Evolutionary conservation across 208 protist species (phyloP).

Genomic region (Wallacemonas sp.): DNA sequence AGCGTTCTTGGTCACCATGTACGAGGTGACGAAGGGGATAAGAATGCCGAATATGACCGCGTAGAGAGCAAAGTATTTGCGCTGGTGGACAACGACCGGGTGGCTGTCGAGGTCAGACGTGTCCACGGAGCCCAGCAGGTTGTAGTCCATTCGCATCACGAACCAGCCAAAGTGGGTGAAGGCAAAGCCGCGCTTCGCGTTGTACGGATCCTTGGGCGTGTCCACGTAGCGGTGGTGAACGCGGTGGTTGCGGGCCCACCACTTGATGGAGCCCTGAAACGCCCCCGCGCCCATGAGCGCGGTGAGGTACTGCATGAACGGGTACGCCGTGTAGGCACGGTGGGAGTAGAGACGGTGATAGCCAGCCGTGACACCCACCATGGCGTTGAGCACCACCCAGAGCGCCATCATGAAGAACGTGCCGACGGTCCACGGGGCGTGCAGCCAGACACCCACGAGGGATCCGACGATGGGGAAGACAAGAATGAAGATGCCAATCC

Average conservation of each 20-base stretch:
- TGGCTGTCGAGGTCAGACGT: conserved; percentile 46
- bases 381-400: conserved; percentile 39
- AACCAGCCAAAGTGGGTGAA: conserved; percentile 76
- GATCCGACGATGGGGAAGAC: conserved; percentile 25
- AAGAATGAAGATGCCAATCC: conserved; percentile 41
- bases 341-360: conserved; percentile 68
- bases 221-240: conserved; percentile 66
- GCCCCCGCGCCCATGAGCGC: conserved; percentile 40
- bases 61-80: conserved; percentile 42
- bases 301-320: conserved; percentile 35
- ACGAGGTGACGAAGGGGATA: conserved; percentile 41
- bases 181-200: conserved; percentile 61
- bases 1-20: conserved; percentile 36
- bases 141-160: conserved; percentile 53
- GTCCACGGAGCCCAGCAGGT: conserved; percentile 41
- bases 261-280: conserved; percentile 64
- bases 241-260: conserved; percentile 66
- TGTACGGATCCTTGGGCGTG: conserved; percentile 64
- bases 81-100: conserved; percentile 57
- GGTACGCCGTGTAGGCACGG: conserved; percentile 44
- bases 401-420: conserved; percentile 31
- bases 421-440: conserved; percentile 25
- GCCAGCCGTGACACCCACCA: conserved; percentile 64
- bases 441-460: conserved; percentile 24
- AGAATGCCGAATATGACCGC: conserved; percentile 49